These are phyloP conservation scores for Paramecium octaurelia DNA, from an alignment of 73 alveolate species.

Conservation along the genomic window DNA sequence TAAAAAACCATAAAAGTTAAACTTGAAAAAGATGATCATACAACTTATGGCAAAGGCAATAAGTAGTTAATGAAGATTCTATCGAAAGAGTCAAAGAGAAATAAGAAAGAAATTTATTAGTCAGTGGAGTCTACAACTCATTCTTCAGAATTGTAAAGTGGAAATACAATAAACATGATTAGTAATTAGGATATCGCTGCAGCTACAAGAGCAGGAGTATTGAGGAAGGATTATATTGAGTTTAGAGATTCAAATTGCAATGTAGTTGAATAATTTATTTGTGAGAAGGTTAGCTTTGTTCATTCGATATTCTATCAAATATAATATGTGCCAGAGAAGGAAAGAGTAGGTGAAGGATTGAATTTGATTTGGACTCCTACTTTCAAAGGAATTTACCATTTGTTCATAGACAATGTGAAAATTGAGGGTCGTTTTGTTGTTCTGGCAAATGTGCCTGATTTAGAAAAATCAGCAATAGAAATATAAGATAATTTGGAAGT, in stretches of 20 bases:
- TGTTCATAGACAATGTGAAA: neutral
- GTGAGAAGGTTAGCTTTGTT: neutral
- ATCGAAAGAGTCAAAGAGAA: neutral
- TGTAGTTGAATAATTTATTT: neutral
- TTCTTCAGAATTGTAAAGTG: neutral
- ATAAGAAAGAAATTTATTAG: neutral
- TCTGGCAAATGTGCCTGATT: conserved; percentile 5
- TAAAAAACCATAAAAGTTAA: neutral
- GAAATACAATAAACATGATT: conserved; percentile 21
- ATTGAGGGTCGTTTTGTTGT: neutral
- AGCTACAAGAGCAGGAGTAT: conserved; percentile 1
- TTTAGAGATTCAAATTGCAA: conserved; percentile 16
- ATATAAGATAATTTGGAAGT: neutral
- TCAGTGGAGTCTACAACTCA: neutral
- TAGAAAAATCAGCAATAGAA: neutral
- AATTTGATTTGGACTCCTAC: neutral
- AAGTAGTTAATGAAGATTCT: neutral
- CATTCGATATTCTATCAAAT: neutral
- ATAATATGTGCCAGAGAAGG: neutral
- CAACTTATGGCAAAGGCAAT: neutral
- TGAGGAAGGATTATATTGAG: neutral
- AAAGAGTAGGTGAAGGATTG: neutral
- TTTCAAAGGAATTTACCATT: conserved; percentile 27
- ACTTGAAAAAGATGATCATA: neutral
- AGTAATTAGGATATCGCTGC: neutral